Conservation (phyloP, 2,329 filamentous ascomycete genomes). For the Aureobasidium lini region DNA sequence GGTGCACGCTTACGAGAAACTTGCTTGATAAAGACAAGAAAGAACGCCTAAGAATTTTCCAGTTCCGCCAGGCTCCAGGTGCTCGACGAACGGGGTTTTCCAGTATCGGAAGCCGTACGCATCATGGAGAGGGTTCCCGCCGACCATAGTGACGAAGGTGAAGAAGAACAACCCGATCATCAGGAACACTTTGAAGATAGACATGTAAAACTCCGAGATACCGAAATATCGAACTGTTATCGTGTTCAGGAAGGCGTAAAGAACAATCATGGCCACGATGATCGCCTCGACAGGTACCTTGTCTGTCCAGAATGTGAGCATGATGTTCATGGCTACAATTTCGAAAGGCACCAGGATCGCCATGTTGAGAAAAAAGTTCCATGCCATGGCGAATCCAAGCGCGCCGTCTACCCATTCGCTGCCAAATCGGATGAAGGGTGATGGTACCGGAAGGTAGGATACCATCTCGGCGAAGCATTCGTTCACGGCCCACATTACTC, state of each 20-base stretch:
- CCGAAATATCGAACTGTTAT: slow-evolving; percentile 40
- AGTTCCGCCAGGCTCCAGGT: slow-evolving; percentile 22
- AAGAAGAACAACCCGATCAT: slow-evolving; percentile 39
- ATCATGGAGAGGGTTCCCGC: slow-evolving; percentile 28
- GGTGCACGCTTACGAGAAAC: slow-evolving; percentile 27
- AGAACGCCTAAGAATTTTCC: slow-evolving; percentile 30
- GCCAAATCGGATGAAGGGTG: slow-evolving; percentile 30
- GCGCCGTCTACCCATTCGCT: slow-evolving; percentile 51
- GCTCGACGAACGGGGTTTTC: slow-evolving; percentile 28
- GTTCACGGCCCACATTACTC: slow-evolving; percentile 17
- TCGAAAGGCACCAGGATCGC: slow-evolving; percentile 41
- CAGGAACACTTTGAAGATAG: slow-evolving; percentile 40
- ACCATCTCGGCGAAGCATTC: slow-evolving; percentile 11
- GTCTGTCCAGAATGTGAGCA: slow-evolving; percentile 15
- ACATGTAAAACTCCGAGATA: slow-evolving; percentile 45
- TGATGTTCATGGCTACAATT: slow-evolving; percentile 20
- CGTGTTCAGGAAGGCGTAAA: slow-evolving; percentile 32
- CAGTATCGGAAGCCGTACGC: slow-evolving; percentile 39
- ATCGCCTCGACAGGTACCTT: slow-evolving; percentile 15
- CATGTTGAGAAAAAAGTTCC: slow-evolving; percentile 41
- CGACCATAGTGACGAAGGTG: slow-evolving; percentile 30
- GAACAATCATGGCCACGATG: slow-evolving; percentile 11
- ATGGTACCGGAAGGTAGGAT: slow-evolving; percentile 1
- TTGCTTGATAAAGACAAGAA: slow-evolving; percentile 28
- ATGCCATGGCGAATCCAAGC: slow-evolving; percentile 43